These are phyloP conservation scores for Aspergillus bertholletiae DNA, from an alignment of 495 filamentous ascomycete genomes.

Conservation along the genomic window DNA sequence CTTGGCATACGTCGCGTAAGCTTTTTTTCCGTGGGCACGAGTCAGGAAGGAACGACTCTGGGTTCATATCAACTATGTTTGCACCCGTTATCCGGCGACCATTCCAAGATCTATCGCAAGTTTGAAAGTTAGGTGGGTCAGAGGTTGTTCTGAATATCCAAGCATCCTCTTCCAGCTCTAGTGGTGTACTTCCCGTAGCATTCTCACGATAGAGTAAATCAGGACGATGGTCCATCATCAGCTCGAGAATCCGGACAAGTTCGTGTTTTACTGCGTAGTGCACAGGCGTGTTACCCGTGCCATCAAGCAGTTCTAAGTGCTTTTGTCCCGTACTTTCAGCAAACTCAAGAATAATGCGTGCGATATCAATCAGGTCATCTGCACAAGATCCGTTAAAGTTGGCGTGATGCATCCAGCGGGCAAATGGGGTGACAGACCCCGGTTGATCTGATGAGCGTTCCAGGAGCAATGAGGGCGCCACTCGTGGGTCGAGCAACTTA, in stretches of 20 bases:
- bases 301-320: conserved; percentile 61
- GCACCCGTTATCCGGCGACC: neutral
- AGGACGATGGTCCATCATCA: conserved; percentile 53
- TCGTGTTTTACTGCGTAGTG: conserved; percentile 50
- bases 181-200: conserved; percentile 63
- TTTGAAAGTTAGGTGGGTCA: conserved; percentile 12
- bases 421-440: conserved; percentile 49
- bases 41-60: conserved; percentile 21
- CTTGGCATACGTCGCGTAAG: conserved; percentile 19
- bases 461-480: conserved; percentile 40
- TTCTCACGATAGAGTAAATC: conserved; percentile 64
- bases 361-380: conserved; percentile 1
- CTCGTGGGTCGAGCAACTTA: conserved; percentile 47
- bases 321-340: conserved; percentile 41
- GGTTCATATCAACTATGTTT: neutral
- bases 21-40: neutral
- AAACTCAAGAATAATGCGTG: conserved; percentile 44
- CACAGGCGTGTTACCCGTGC: conserved; percentile 61
- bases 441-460: conserved; percentile 40
- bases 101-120: neutral
- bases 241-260: conserved; percentile 31
- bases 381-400: neutral
- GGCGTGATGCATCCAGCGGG: conserved; percentile 28
- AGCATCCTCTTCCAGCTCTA: conserved; percentile 57
- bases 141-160: conserved; percentile 36